Base-by-base conservation (phyloP, 495 filamentous ascomycete species). In the Neurospora terricola region DNA sequence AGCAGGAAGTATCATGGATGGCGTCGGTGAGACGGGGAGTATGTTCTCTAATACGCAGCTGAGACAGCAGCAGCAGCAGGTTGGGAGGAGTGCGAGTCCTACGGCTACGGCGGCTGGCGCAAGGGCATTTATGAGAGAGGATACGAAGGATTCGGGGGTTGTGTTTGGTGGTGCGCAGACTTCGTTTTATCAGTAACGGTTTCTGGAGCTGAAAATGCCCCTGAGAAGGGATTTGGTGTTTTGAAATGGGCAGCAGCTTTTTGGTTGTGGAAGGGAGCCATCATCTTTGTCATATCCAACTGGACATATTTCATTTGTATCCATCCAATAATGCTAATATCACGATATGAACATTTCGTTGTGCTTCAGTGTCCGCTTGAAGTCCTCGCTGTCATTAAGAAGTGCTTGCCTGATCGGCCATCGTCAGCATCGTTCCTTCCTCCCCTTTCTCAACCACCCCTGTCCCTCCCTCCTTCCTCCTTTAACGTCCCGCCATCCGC, bases 1-100 rank as follows among this genome's bases (percentile, higher is more conserved):
- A 5, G 48, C 10, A 0, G 48, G 48, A 6, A 27, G 21, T 5
- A 59, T 27, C 5, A 59, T 14, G 48, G 48, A 59, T 59, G 48
- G 48, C n/a, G 85, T 84, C 18, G 79, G 71, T 21, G 84, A 85
- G 70, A 76, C 74, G 23, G 78, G 59, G n/a, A 84, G 82, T 70
- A 75, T 82, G 59, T 86, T 81, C 71, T 78, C 76, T 2, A 40
- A 66, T 30, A 34, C 48, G 48, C 45, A 70, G 30, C 54, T 43
- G 27, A 48, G 38, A 30, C 40, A 30, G 14, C 70, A 74, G 12
- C 70, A 18, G 10, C 69, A 69, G 12, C 43, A 59, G 48, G 11
- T 14, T 14, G 48, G 21, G 21, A 27, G 48, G 11, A 59, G 48
- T 59, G 48, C 5, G 48, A 27, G 48, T 27, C 48, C 48, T 27